Conservation (phyloP, 2,329 filamentous ascomycete genomes). For the Alternaria burnsii region DNA sequence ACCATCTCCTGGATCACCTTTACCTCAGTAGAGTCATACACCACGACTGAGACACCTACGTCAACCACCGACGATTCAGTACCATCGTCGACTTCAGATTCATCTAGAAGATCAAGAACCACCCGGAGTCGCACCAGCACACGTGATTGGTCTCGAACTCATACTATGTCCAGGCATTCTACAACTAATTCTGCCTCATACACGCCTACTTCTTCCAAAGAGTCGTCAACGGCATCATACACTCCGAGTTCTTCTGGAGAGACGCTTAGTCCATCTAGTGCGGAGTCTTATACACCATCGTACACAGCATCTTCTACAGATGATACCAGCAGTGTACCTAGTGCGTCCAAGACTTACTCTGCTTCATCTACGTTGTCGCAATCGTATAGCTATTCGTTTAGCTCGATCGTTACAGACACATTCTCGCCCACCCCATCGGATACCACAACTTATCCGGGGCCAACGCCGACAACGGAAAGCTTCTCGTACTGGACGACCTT, state of each 20-base stretch:
- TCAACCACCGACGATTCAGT: neutral
- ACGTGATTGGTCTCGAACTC: conserved; percentile 10
- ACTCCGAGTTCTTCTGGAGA: conserved; percentile 1
- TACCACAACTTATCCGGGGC: neutral
- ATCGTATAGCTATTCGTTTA: neutral
- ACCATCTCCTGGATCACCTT: conserved; percentile 14
- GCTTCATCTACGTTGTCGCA: neutral
- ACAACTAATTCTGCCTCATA: neutral
- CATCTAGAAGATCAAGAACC: neutral
- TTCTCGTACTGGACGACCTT: neutral
- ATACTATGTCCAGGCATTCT: conserved; percentile 7
- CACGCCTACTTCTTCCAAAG: neutral
- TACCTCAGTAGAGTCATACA: conserved; percentile 3
- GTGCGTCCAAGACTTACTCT: conserved; percentile 3
- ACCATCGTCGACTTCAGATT: neutral
- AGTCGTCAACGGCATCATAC: conserved; percentile 1
- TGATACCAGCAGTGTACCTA: conserved; percentile 2
- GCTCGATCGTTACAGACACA: neutral
- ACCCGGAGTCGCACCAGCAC: conserved; percentile 1
- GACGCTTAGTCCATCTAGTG: neutral
- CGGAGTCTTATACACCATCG: neutral
- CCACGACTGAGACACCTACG: neutral
- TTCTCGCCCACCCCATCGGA: neutral
- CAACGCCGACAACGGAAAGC: conserved; percentile 3
- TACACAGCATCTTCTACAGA: neutral